These are phyloP conservation scores for Nakataea oryzae DNA, from an alignment of 2,329 filamentous ascomycete species.

Conservation along the genomic window DNA sequence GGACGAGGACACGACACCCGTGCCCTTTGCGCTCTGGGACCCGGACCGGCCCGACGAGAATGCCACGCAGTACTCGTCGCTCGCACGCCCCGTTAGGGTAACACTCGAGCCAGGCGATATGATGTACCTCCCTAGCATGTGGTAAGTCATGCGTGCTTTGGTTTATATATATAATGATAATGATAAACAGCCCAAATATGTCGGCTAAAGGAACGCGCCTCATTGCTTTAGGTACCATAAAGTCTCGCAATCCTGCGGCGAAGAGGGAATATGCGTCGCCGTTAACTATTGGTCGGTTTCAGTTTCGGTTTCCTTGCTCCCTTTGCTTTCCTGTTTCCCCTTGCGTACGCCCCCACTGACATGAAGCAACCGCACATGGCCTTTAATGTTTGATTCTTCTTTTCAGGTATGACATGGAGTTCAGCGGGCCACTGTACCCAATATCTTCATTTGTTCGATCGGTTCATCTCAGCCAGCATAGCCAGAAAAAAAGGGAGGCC, in stretches of 20 bases:
- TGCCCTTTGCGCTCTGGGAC: conserved; percentile 68
- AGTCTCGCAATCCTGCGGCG: conserved; percentile 58
- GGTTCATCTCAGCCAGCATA: conserved; percentile 3
- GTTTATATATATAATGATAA: neutral
- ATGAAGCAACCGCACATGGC: no score
- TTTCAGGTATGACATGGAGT: conserved; percentile 69
- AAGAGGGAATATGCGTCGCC: conserved; percentile 64
- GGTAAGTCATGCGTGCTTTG: conserved; percentile 34
- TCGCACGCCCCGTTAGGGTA: conserved; percentile 53
- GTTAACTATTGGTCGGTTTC: conserved; percentile 66
- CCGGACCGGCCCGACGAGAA: conserved; percentile 45
- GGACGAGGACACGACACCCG: conserved; percentile 20
- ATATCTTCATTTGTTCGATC: conserved; percentile 43
- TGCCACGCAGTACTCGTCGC: conserved; percentile 46
- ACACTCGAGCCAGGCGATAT: conserved; percentile 66
- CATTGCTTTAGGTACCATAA: conserved; percentile 56
- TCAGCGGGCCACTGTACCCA: conserved; percentile 57
- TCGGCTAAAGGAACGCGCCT: neutral
- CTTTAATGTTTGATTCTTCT: neutral
- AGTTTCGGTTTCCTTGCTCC: no score
- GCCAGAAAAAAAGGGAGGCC: neutral
- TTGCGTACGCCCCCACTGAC: neutral
- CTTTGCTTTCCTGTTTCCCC: neutral
- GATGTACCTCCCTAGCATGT: conserved; percentile 72
- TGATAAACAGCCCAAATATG: neutral